Evolutionary conservation across 495 filamentous ascomycete genomes (phyloP).

Genomic region (Penicillium antarcticum): DNA sequence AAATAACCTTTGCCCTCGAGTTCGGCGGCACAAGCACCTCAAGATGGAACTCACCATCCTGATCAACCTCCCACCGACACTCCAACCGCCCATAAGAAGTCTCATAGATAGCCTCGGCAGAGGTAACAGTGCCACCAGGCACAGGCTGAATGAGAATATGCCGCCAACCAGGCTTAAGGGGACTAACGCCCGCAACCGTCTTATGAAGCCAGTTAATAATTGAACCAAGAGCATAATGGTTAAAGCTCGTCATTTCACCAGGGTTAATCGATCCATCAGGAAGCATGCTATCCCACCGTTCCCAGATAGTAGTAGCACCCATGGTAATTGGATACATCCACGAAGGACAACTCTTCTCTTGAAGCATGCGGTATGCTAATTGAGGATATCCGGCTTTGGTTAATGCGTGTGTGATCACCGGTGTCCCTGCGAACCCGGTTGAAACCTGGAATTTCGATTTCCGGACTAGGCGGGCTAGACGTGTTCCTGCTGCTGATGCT

Average conservation of each 20-base stretch:
- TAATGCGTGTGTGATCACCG: constrained; percentile 44
- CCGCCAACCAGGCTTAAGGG: constrained; percentile 26
- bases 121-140: constrained; percentile 23
- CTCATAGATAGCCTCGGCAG: constrained; percentile 23
- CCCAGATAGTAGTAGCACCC: constrained; percentile 55
- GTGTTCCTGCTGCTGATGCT: constrained; percentile 25
- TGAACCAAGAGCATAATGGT: constrained; percentile 48
- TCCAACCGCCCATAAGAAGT: constrained; percentile 25
- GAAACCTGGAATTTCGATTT: constrained; percentile 40
- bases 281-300: constrained; percentile 55
- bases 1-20: constrained; percentile 17
- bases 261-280: constrained; percentile 51
- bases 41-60: constrained; percentile 12
- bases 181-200: constrained; percentile 23
- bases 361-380: constrained; percentile 38
- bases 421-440: constrained; percentile 56
- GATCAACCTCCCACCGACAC: constrained; percentile 18
- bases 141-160: constrained; percentile 20
- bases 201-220: constrained; percentile 34
- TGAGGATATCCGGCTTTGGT: constrained; percentile 30
- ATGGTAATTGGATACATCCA: constrained; percentile 53
- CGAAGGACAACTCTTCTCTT: constrained; percentile 39
- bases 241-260: constrained; percentile 55
- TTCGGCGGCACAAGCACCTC: constrained; percentile 29
- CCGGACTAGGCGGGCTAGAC: constrained; percentile 30